A percentile compares a stretch with the other conserved stretches of the same genome.
These are phyloP conservation scores for Zasmidium angulare DNA, from an alignment of 2,329 filamentous ascomycete species.

Conservation along the genomic window DNA sequence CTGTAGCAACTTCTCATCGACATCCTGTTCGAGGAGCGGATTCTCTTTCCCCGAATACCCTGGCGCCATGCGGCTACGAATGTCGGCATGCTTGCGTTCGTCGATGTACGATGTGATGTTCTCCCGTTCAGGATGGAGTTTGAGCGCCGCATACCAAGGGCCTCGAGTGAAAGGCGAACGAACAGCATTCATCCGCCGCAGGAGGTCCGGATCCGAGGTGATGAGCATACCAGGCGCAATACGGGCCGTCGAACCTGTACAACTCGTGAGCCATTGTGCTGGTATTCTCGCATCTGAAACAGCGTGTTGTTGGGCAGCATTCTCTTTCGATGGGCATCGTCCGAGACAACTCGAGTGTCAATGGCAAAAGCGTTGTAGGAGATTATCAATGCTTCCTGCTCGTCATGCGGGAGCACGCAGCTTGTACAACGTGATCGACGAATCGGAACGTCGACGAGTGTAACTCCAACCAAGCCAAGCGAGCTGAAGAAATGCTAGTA, in stretches of 20 bases:
- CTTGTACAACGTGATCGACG: constrained; percentile 14
- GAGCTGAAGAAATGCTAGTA: constrained; percentile 8
- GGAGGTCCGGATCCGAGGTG: constrained; percentile 38
- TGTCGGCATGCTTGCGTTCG: constrained; percentile 39
- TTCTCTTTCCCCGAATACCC: constrained; percentile 45
- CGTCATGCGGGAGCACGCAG: constrained; percentile 4
- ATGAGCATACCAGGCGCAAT: constrained; percentile 39
- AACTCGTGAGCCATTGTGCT: constrained; percentile 12
- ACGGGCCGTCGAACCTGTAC: constrained; percentile 39
- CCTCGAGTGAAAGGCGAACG: constrained; percentile 38
- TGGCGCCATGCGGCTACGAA: constrained; percentile 38
- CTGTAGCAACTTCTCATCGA: constrained; percentile 38
- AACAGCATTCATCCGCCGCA: constrained; percentile 41
- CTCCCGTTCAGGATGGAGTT: constrained; percentile 41
- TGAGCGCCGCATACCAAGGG: constrained; percentile 38
- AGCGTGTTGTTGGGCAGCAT: constrained; percentile 4
- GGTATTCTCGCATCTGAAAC: neutral
- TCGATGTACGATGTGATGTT: constrained; percentile 42
- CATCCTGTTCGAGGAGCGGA: constrained; percentile 36
- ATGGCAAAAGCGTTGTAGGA: neutral
- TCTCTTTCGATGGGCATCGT: neutral
- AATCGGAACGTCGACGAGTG: constrained; percentile 6
- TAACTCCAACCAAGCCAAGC: constrained; percentile 5
- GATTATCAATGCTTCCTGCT: neutral
- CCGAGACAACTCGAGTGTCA: neutral